A percentile compares a stretch with the other conserved stretches of the same genome.
Conservation (phyloP, 2,329 filamentous ascomycete genomes). For the Pseudopyrenochaeta lycopersici region DNA sequence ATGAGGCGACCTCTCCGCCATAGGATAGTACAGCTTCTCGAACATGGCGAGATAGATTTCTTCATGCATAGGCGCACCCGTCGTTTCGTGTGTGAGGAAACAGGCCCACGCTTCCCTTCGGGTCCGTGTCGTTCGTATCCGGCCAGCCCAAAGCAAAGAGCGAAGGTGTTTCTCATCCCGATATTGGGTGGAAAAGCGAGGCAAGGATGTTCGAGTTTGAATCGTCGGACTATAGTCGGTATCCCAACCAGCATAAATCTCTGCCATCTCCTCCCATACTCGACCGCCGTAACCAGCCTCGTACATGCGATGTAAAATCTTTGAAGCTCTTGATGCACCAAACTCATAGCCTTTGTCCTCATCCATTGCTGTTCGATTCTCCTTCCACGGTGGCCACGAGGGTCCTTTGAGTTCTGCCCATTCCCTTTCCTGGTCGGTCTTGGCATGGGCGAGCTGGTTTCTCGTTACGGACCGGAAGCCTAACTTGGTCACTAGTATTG, state of each 20-base stretch:
- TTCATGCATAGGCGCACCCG: slow-evolving; percentile 45
- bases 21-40: slow-evolving; percentile 60
- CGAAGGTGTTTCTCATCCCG: slow-evolving; percentile 17
- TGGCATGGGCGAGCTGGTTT: slow-evolving; percentile 66
- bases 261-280: slow-evolving; percentile 63
- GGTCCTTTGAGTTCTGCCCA: slow-evolving; percentile 68
- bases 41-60: slow-evolving; percentile 66
- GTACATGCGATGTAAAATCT: slow-evolving; percentile 64
- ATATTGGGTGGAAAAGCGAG: slow-evolving; percentile 11
- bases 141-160: slow-evolving; percentile 62
- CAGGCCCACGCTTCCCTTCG: slow-evolving; percentile 72
- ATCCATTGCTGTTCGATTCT: slow-evolving; percentile 68
- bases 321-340: slow-evolving; percentile 65
- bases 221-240: slow-evolving; percentile 70
- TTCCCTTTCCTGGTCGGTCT: slow-evolving; percentile 63
- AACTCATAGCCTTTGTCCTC: slow-evolving; percentile 64
- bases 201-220: slow-evolving; percentile 63
- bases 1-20: slow-evolving; percentile 11
- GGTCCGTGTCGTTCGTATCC: slow-evolving; percentile 68
- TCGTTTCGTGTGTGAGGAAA: slow-evolving; percentile 65
- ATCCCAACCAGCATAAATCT: slow-evolving; percentile 69
- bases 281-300: slow-evolving; percentile 65
- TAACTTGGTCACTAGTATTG: slow-evolving; percentile 63
- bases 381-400: slow-evolving; percentile 73
- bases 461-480: slow-evolving; percentile 66